Evolutionary conservation across 108 stramenopile genomes (phyloP), one percentile per base, ranked within the genome.

Genomic region (Nitzschia sp.): DNA sequence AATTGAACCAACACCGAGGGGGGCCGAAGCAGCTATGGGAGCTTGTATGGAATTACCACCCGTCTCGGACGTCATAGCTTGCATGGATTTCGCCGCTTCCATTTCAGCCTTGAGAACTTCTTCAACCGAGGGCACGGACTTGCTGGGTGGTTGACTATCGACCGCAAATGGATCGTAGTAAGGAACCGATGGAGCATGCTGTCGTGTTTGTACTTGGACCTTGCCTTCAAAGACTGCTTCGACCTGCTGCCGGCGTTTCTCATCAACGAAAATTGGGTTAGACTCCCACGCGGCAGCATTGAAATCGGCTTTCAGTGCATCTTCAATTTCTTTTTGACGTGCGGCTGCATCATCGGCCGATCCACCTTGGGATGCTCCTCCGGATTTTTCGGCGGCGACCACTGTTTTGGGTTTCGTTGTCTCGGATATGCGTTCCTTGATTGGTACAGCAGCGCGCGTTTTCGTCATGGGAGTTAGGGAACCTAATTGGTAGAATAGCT

Each of bases 191-290:
- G n/a, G n/a, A 4, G 8, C 49, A 8, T 4, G 49, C n/a, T 19
- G 49, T n/a, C 4, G n/a, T 4, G 8, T 23, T 19, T 51, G 8
- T 4, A 51, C 49, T 51, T 51, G 49, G 13, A 51, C 49, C n/a
- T 51, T 51, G 49, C 49, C 49, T 51, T 51, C 49, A 51, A 51
- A 51, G 21, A 51, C 21, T n/a, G 49, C 49, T 19, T 51, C 49
- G 21, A 51, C 21, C 21, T 51, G 49, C 21, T 51, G 49, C 49
- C 21, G 49, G 4, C 49, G 49, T 42, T 13, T 13, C 13, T 6
- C 9, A 42, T 13, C 38, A 42, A 42, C 6, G n/a, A n/a, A n/a
- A n/a, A n/a, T n/a, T n/a, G n/a, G n/a, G 49, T 8, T 23, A 19
- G 49, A 19, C 49, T 17, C 21, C 4, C 4, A 51, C 4, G 49